Conservation (phyloP, 1,284 basidiomycete genomes). For the Ganoderma lucidum region DNA sequence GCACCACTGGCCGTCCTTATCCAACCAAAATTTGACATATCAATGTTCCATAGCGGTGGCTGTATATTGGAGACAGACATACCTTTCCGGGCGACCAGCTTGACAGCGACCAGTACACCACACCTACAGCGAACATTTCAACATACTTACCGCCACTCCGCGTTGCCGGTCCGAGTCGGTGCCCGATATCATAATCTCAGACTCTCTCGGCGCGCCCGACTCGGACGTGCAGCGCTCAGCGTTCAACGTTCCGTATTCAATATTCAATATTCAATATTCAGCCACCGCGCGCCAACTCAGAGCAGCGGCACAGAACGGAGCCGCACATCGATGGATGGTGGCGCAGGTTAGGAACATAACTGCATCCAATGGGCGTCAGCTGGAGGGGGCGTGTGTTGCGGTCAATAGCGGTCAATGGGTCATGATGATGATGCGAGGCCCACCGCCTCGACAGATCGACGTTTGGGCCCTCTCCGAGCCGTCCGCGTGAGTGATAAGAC, state of each 20-base stretch:
- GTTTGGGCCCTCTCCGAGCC: not conserved
- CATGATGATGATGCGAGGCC: not conserved
- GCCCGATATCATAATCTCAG: not conserved
- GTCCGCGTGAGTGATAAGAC: not conserved
- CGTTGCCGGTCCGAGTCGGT: not conserved
- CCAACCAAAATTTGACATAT: not conserved
- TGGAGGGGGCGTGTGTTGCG: not conserved
- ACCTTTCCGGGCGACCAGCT: not conserved
- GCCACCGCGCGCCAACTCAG: not conserved
- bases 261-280: not conserved
- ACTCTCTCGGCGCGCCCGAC: no score
- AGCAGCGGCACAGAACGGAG: not conserved
- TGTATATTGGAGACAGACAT: not conserved
- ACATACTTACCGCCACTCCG: no score
- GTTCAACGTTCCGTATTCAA: not conserved
- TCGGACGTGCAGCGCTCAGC: no score
- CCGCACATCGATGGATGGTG: conserved; percentile 6
- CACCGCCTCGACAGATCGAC: not conserved
- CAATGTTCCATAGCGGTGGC: not conserved
- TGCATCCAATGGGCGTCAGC: not conserved
- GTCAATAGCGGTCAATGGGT: not conserved
- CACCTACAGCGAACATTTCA: no score
- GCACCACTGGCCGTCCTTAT: not conserved
- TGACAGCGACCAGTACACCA: no score
- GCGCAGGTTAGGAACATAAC: conserved; percentile 5